Evolutionary conservation across 2,329 filamentous ascomycete species (phyloP).

Genomic region (Pseudogymnoascus sp.): DNA sequence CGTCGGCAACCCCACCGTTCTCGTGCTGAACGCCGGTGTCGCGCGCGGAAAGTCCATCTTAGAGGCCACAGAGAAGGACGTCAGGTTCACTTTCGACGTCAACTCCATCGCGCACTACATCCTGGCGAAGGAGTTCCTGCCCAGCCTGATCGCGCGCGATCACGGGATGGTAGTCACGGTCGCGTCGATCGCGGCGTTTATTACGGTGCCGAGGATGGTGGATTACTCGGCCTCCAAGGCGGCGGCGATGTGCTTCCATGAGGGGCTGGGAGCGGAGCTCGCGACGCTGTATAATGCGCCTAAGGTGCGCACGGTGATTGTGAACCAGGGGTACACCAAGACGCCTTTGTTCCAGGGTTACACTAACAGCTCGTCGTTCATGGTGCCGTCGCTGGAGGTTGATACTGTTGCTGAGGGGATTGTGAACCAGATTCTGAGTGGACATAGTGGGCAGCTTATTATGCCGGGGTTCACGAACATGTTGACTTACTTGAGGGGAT

Average conservation of each 20-base stretch:
- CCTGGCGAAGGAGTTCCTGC: slow-evolving; percentile 61
- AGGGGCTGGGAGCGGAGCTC: slow-evolving; percentile 56
- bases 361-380: slow-evolving; percentile 42
- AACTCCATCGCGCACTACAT: slow-evolving; percentile 64
- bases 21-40: slow-evolving; percentile 69
- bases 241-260: slow-evolving; percentile 61
- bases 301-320: slow-evolving; percentile 58
- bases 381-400: slow-evolving; percentile 49
- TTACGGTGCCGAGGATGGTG: slow-evolving; percentile 55
- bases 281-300: slow-evolving; percentile 55
- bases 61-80: slow-evolving; percentile 48
- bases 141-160: slow-evolving; percentile 54
- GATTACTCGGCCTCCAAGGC: slow-evolving; percentile 65
- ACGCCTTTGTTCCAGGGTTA: slow-evolving; percentile 56
- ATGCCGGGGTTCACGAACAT: slow-evolving; percentile 42
- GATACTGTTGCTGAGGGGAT: slow-evolving; percentile 61
- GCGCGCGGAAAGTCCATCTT: slow-evolving; percentile 57
- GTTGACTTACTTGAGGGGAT: slow-evolving; percentile 41
- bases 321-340: slow-evolving; percentile 58
- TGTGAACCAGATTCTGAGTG: slow-evolving; percentile 52
- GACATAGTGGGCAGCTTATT: slow-evolving; percentile 51
- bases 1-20: slow-evolving; percentile 59
- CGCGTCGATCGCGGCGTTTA: slow-evolving; percentile 56
- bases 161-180: slow-evolving; percentile 71
- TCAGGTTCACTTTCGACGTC: slow-evolving; percentile 64